Percentiles rank a stretch among this genome's conserved stretches.
Conservation (phyloP, 257 asterid species). For the Ajuga chamaepitys region DNA sequence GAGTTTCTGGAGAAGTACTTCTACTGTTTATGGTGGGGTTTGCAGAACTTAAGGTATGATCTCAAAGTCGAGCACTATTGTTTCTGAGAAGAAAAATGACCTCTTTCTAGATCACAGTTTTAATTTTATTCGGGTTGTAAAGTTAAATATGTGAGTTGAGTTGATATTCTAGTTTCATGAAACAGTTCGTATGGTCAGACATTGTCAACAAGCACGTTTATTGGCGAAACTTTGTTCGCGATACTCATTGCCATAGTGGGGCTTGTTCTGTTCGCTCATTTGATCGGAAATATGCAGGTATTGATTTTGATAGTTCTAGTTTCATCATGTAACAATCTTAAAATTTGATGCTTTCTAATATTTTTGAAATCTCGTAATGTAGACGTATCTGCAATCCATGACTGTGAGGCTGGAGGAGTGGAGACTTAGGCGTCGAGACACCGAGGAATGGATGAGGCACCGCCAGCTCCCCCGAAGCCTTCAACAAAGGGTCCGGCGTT, state of each 20-base stretch:
- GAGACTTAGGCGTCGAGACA: slow-evolving; percentile 80
- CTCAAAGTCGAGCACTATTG: neutral
- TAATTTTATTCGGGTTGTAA: too few relatives aligned
- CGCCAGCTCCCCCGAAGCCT: slow-evolving; percentile 71
- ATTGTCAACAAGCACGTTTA: slow-evolving; percentile 65
- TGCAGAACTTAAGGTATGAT: slow-evolving; percentile 68
- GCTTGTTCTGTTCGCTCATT: slow-evolving; percentile 82
- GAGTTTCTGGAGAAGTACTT: slow-evolving; percentile 64
- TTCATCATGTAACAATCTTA: too few relatives aligned
- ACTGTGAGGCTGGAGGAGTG: slow-evolving; percentile 95
- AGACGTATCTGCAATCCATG: slow-evolving; percentile 85
- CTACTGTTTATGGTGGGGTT: slow-evolving; percentile 94
- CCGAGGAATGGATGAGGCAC: slow-evolving; percentile 95
- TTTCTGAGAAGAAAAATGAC: neutral
- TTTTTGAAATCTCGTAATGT: neutral
- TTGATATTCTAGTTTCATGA: slow-evolving; percentile 2
- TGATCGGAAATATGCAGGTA: slow-evolving; percentile 97
- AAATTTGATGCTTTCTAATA: neutral
- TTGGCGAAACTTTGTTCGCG: slow-evolving; percentile 75
- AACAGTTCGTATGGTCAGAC: slow-evolving; percentile 83
- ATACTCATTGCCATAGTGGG: slow-evolving; percentile 81
- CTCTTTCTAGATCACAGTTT: neutral
- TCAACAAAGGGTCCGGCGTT: slow-evolving; percentile 62
- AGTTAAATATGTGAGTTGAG: neutral
- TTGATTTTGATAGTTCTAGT: neutral